Conservation (phyloP, 768 basidiomycete genomes). For the Calocybe cyanea region DNA sequence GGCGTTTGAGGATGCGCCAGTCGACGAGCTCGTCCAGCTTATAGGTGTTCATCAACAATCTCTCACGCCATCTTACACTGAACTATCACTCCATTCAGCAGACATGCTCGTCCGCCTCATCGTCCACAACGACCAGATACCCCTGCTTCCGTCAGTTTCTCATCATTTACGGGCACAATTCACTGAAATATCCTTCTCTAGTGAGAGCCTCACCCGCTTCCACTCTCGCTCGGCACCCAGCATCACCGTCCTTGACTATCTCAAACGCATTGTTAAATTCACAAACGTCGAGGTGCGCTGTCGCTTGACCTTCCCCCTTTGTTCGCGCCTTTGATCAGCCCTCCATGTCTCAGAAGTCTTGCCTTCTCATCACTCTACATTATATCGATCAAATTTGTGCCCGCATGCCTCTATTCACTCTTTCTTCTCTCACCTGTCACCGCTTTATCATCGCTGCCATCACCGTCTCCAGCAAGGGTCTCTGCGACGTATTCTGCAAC, state of each 20-base stretch:
- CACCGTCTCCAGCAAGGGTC: constrained; percentile 88
- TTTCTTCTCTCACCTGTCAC: constrained; percentile 95
- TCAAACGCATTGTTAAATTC: constrained; percentile 89
- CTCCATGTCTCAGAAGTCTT: constrained; percentile 53
- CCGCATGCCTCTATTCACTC: constrained; percentile 81
- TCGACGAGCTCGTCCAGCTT: constrained; percentile 82
- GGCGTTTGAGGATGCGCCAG: constrained; percentile 78
- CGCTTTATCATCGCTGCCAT: constrained; percentile 95
- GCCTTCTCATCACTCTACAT: constrained; percentile 77
- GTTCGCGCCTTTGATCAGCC: constrained; percentile 7
- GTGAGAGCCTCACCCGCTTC: constrained; percentile 90
- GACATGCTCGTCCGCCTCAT: constrained; percentile 97
- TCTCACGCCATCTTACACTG: constrained; percentile 3
- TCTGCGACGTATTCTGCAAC: constrained; percentile 94
- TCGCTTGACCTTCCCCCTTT: constrained; percentile 8
- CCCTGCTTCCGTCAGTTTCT: constrained; percentile 71
- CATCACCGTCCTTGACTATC: constrained; percentile 89
- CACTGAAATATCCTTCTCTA: constrained; percentile 25
- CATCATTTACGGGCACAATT: constrained; percentile 12
- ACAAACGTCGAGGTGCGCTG: constrained; percentile 90
- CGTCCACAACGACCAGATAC: constrained; percentile 93
- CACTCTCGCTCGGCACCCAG: constrained; percentile 89
- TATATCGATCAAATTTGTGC: constrained; percentile 94
- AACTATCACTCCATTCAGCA: constrained; percentile 45
- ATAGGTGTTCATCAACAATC: constrained; percentile 54